Conservation (phyloP, 148 eudicot genomes). For the Gaultheria prostrata region DNA sequence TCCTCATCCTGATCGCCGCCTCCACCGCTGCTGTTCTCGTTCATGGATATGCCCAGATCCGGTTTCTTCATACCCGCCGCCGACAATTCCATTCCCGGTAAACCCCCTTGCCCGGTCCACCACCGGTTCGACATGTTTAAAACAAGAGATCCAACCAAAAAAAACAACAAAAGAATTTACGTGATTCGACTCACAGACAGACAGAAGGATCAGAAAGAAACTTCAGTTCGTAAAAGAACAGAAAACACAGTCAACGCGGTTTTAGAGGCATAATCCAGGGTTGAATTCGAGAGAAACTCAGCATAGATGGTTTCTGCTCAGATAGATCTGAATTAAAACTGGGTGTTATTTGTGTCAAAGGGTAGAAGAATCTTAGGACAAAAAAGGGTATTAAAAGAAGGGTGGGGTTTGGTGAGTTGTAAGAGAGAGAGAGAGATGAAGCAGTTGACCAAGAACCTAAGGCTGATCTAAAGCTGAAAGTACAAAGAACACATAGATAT, state of each 20-base stretch:
- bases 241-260: not conserved
- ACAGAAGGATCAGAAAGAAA: not conserved
- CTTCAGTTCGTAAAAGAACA: not conserved
- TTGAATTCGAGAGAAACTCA: not conserved
- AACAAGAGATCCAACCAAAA: not conserved
- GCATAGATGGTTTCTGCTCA: not conserved
- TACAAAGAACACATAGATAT: not conserved
- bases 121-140: constrained; percentile 34
- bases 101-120: constrained; percentile 35
- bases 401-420: not conserved
- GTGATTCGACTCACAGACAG: not conserved
- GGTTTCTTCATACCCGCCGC: constrained; percentile 31
- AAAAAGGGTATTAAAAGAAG: not conserved
- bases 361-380: not conserved
- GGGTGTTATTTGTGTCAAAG: not conserved
- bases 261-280: not conserved
- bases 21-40: constrained; percentile 10
- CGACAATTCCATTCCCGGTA: constrained; percentile 23
- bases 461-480: not conserved
- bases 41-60: constrained; percentile 50
- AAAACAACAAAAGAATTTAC: not conserved
- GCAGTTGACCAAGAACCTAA: constrained; percentile 9
- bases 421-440: not conserved
- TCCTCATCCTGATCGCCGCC: constrained; percentile 22
- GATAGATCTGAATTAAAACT: constrained; percentile 15